These are phyloP conservation scores for Penicillium expansum DNA, from an alignment of 2,329 filamentous ascomycete species.

Conservation along the genomic window DNA sequence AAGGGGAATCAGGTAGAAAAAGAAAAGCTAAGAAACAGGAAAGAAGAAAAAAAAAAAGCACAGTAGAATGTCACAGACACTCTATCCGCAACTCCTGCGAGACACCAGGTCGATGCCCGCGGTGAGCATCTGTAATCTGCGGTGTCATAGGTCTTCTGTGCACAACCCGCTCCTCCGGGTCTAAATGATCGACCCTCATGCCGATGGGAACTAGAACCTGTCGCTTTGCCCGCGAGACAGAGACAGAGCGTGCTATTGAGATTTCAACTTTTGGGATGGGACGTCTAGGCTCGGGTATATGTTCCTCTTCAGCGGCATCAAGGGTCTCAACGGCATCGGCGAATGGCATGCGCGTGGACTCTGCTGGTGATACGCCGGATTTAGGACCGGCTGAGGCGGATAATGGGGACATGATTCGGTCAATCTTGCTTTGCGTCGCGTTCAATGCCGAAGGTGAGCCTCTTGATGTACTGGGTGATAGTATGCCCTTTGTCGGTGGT, in stretches of 20 bases:
- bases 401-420: constrained; percentile 17
- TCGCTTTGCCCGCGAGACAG: constrained; percentile 34
- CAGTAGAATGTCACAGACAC: constrained; percentile 15
- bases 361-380: constrained; percentile 14
- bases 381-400: constrained; percentile 8
- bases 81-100: constrained; percentile 37
- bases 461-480: constrained; percentile 13
- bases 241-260: constrained; percentile 41
- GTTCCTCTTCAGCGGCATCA: constrained; percentile 9
- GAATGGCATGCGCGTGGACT: constrained; percentile 19
- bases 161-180: constrained; percentile 31
- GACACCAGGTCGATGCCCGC: constrained; percentile 31
- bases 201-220: constrained; percentile 40
- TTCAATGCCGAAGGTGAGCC: constrained; percentile 16
- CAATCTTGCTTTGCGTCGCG: constrained; percentile 9
- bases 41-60: not conserved
- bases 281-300: constrained; percentile 3
- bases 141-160: constrained; percentile 29
- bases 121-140: constrained; percentile 28
- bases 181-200: constrained; percentile 23
- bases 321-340: constrained; percentile 12
- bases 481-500: constrained; percentile 10
- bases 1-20: constrained; percentile 3
- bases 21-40: not conserved
- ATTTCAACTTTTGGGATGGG: constrained; percentile 28